phyloP scores from a whole-genome alignment of 148 eudicot genomes.

The Silene uniflora region DNA sequence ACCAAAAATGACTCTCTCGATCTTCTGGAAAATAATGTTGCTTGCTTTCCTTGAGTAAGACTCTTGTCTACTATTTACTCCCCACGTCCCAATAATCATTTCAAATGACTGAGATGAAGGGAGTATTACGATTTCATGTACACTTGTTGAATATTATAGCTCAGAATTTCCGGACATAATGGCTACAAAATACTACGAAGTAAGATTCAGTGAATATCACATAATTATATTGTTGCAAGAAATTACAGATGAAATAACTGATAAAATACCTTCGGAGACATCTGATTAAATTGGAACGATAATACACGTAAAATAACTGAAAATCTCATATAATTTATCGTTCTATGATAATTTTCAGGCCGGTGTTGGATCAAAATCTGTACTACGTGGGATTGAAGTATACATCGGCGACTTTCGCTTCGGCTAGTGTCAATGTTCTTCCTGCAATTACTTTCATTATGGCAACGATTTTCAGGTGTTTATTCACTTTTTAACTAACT shows the following conservation, averaged over 20 bases:
- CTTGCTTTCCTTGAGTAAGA: slow-evolving; percentile 60
- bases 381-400: slow-evolving; percentile 43
- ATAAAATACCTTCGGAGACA: too few relatives aligned
- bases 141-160: too few relatives aligned
- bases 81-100: too few relatives aligned
- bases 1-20: slow-evolving; percentile 62
- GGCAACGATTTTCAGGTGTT: slow-evolving; percentile 57
- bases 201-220: too few relatives aligned
- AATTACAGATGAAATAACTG: too few relatives aligned
- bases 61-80: neutral
- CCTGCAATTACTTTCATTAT: slow-evolving; percentile 56
- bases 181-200: too few relatives aligned
- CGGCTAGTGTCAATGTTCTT: slow-evolving; percentile 52
- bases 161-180: too few relatives aligned
- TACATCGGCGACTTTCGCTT: slow-evolving; percentile 50
- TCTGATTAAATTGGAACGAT: too few relatives aligned
- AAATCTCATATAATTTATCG: neutral
- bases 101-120: too few relatives aligned
- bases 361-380: slow-evolving; percentile 56
- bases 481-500: neutral
- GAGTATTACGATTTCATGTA: neutral
- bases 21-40: slow-evolving; percentile 44
- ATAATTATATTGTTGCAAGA: too few relatives aligned
- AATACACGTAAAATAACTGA: neutral
- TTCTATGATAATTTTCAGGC: slow-evolving; percentile 32